Percentiles rank a stretch among this genome's conserved stretches.
Evolutionary conservation across 2,329 filamentous ascomycete species (phyloP).

Genomic region (Ceratocystis harringtonii): DNA sequence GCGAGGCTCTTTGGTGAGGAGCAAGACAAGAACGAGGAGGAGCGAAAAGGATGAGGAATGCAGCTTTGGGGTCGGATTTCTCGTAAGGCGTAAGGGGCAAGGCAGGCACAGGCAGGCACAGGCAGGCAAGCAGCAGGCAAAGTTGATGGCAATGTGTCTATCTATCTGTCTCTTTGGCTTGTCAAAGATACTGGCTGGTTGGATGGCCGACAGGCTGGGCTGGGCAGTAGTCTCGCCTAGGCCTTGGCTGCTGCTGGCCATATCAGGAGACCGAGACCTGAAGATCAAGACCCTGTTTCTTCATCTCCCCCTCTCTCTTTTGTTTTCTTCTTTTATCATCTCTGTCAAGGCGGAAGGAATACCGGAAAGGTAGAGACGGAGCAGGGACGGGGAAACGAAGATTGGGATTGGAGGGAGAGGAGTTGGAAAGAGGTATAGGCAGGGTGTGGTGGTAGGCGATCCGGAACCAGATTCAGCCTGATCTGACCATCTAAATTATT

Average conservation of each 20-base stretch:
- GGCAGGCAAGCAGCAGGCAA: no score
- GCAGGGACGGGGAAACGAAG: background rate
- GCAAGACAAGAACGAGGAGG: background rate
- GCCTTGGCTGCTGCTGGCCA: no score
- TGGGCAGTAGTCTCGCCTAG: no score
- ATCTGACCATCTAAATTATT: no score
- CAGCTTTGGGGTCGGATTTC: background rate
- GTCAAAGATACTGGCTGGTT: no score
- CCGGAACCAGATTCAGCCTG: no score
- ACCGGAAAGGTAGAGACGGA: background rate
- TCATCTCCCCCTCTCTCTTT: background rate
- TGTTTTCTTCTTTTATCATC: background rate
- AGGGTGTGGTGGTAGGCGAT: no score
- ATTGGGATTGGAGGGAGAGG: background rate
- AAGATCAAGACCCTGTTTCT: no score
- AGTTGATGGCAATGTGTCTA: no score
- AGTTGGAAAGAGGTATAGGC: background rate
- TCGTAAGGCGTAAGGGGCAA: background rate
- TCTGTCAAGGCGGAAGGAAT: background rate
- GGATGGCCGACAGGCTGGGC: no score
- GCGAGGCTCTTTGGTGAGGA: background rate
- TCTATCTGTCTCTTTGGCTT: no score
- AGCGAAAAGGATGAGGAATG: background rate
- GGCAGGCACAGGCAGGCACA: background rate
- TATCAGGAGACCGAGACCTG: no score